A percentile compares a stretch with the other conserved stretches of the same genome.
Evolutionary conservation across 192 early-diverging fungal genomes (phyloP).

Genomic region (Podochytrium sp.): DNA sequence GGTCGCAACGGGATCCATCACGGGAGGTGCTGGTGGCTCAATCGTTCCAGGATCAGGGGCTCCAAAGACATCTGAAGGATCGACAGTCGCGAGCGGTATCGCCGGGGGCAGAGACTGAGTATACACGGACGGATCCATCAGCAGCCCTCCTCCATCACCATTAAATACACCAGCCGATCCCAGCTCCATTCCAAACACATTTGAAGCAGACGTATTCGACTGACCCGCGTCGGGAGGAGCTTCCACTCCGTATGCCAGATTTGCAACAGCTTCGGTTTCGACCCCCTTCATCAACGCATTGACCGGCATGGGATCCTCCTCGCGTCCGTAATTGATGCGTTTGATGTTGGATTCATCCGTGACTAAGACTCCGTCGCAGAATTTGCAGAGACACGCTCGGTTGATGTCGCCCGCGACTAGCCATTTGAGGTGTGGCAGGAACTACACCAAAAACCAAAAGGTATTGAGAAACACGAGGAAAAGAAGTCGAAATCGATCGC

Average conservation of each 20-base stretch:
- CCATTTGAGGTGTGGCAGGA: constrained; percentile 23
- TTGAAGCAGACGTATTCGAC: too few relatives aligned
- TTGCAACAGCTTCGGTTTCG: too few relatives aligned
- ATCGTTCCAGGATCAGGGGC: background rate
- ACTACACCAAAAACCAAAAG: background rate
- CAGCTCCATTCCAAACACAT: too few relatives aligned
- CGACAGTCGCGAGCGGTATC: background rate
- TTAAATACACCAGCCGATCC: too few relatives aligned
- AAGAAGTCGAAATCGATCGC: background rate
- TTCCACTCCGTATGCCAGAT: too few relatives aligned
- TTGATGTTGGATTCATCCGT: too few relatives aligned
- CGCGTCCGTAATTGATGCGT: too few relatives aligned
- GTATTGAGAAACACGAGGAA: background rate
- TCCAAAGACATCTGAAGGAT: background rate
- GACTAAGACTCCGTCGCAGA: background rate
- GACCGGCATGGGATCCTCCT: too few relatives aligned
- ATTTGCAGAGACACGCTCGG: constrained; percentile 20
- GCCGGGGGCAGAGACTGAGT: background rate
- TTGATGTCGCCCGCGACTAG: background rate
- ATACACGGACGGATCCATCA: background rate
- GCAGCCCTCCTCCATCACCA: background rate
- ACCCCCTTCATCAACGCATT: too few relatives aligned
- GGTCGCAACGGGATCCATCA: background rate
- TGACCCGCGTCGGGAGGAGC: too few relatives aligned
- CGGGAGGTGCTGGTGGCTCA: background rate